These are phyloP conservation scores for Sarocladiaceae sp. DNA, from an alignment of 2,329 filamentous ascomycete species.

Conservation along the genomic window DNA sequence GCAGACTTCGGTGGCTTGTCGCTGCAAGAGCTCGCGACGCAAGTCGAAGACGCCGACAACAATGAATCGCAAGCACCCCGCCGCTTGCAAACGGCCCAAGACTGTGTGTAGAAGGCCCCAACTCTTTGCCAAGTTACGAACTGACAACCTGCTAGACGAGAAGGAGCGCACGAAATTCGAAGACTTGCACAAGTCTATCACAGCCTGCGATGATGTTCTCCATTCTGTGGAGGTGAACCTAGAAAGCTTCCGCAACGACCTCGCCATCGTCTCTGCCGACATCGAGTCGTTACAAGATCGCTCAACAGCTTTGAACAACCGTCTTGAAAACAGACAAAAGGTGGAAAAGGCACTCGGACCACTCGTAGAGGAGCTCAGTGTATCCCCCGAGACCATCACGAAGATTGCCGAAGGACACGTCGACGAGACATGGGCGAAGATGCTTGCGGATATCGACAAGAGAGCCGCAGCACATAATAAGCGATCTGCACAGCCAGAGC, in stretches of 20 bases:
- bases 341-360: conserved; percentile 86
- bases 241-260: conserved; percentile 87
- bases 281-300: conserved; percentile 90
- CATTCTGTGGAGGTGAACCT: conserved; percentile 91
- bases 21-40: conserved; percentile 64
- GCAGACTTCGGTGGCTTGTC: conserved; percentile 78
- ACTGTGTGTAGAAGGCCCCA: conserved; percentile 52
- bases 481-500: conserved; percentile 54
- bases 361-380: conserved; percentile 84
- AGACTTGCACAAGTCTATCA: conserved; percentile 84
- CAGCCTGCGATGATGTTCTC: conserved; percentile 87
- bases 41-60: conserved; percentile 19
- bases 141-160: conserved; percentile 52
- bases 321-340: conserved; percentile 82
- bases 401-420: conserved; percentile 86
- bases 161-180: conserved; percentile 81
- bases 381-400: conserved; percentile 77
- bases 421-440: conserved; percentile 83
- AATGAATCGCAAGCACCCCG: conserved; percentile 16
- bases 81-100: conserved; percentile 56
- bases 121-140: neutral
- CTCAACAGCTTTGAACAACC: conserved; percentile 76
- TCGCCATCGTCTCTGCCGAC: conserved; percentile 87
- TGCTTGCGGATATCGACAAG: conserved; percentile 78
- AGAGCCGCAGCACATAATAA: conserved; percentile 68